A percentile compares a stretch with the other conserved stretches of the same genome.
These are phyloP conservation scores for Podosphaera leucotricha DNA, from an alignment of 2,329 filamentous ascomycete species.

Conservation along the genomic window DNA sequence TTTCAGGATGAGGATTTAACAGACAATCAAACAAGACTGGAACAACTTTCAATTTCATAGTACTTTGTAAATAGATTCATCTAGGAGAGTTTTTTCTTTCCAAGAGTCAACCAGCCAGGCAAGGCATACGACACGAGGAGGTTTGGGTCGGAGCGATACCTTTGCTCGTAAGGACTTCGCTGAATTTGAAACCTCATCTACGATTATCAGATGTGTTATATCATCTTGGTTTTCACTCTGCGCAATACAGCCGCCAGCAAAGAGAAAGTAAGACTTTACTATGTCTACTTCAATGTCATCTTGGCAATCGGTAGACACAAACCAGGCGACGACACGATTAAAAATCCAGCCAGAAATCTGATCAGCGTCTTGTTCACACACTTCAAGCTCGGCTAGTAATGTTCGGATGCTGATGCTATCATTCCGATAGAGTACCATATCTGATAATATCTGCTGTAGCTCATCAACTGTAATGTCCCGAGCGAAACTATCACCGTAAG, in stretches of 20 bases:
- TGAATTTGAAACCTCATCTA: slow-evolving; percentile 19
- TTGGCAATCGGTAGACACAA: slow-evolving; percentile 19
- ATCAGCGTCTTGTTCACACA: slow-evolving; percentile 28
- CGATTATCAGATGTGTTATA: slow-evolving; percentile 52
- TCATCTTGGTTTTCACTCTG: slow-evolving; percentile 25
- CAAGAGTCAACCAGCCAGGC: slow-evolving; percentile 21
- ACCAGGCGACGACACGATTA: slow-evolving; percentile 17
- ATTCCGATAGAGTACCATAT: slow-evolving; percentile 24
- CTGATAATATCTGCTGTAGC: slow-evolving; percentile 26
- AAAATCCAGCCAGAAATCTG: slow-evolving; percentile 30
- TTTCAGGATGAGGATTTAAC: too few relatives aligned
- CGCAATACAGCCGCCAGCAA: slow-evolving; percentile 40
- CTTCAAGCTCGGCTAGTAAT: slow-evolving; percentile 31
- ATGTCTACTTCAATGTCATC: slow-evolving; percentile 18
- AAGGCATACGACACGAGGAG: too few relatives aligned
- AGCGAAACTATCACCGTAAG: slow-evolving; percentile 62
- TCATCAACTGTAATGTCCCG: slow-evolving; percentile 43
- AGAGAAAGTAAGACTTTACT: slow-evolving; percentile 35
- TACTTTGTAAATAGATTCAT: too few relatives aligned
- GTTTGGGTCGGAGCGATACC: too few relatives aligned
- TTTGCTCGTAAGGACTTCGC: slow-evolving; percentile 12
- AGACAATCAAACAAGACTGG: too few relatives aligned
- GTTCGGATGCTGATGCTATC: slow-evolving; percentile 21
- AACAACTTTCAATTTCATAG: too few relatives aligned
- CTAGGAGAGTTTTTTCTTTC: slow-evolving; percentile 4